phyloP scores from a whole-genome alignment of 192 early-diverging fungal genomes.

The Backusella macrospora region DNA sequence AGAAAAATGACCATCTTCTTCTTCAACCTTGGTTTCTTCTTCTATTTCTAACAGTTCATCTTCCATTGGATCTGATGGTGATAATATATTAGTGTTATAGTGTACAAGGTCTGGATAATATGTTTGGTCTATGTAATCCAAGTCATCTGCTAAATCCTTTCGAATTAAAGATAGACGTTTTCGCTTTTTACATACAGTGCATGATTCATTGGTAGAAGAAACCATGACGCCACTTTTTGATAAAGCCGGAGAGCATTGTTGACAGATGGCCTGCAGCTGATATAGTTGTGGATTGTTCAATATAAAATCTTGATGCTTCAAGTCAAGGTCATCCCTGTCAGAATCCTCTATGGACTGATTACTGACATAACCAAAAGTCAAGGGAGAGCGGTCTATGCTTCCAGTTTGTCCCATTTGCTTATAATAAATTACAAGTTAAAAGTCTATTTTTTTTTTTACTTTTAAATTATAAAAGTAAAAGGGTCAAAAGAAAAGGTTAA shows the following conservation, averaged over 20 bases:
- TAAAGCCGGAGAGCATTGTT: background rate
- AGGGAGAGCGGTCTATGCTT: constrained; percentile 4
- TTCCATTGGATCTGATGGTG: background rate
- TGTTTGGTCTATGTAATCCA: constrained; percentile 32
- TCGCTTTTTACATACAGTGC: background rate
- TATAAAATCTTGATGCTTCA: background rate
- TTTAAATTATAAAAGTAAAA: background rate
- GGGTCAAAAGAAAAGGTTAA: too few relatives aligned
- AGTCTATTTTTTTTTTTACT: too few relatives aligned
- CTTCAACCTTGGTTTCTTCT: constrained; percentile 6
- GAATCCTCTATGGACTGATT: background rate
- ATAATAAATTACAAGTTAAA: background rate
- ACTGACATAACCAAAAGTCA: constrained; percentile 15
- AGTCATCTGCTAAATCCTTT: constrained; percentile 18
- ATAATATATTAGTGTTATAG: constrained; percentile 16
- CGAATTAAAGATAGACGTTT: constrained; percentile 4
- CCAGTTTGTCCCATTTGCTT: constrained; percentile 15
- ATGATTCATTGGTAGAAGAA: background rate
- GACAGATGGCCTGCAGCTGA: background rate
- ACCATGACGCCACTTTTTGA: background rate
- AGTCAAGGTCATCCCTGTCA: background rate
- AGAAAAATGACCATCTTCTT: constrained; percentile 1
- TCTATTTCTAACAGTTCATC: constrained; percentile 20
- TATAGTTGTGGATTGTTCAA: constrained; percentile 15
- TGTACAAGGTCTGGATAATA: constrained; percentile 28